Conservation (phyloP, 2,329 filamentous ascomycete species). For the Colletotrichum coccodes region DNA sequence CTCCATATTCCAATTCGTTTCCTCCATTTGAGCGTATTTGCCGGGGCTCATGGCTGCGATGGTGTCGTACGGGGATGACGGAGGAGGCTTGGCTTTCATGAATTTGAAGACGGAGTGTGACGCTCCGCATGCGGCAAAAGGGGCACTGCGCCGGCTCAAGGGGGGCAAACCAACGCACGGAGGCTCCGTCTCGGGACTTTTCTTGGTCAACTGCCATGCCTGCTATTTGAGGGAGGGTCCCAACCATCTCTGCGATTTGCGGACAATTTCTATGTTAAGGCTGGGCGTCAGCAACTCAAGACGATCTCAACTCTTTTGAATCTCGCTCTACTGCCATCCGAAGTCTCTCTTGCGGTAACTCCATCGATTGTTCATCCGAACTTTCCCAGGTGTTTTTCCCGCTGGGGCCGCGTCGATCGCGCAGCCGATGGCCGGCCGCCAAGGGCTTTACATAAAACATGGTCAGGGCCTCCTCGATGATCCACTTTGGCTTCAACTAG, state of each 20-base stretch:
- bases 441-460: background rate
- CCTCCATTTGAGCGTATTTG: background rate
- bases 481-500: slow-evolving; percentile 12
- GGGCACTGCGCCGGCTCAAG: background rate
- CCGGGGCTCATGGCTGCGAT: background rate
- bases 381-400: background rate
- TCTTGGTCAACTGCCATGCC: background rate
- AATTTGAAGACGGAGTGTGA: slow-evolving; percentile 14
- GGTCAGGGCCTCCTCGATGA: background rate
- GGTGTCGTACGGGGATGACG: background rate
- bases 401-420: background rate
- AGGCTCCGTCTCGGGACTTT: background rate
- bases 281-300: background rate
- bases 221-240: background rate
- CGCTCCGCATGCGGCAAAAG: slow-evolving; percentile 21
- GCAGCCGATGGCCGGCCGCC: background rate
- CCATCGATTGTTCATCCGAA: slow-evolving; percentile 7
- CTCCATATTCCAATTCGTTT: slow-evolving; percentile 11
- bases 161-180: background rate
- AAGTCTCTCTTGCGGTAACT: background rate
- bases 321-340: background rate
- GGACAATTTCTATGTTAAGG: background rate
- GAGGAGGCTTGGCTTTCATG: slow-evolving; percentile 6
- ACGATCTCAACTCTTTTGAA: background rate
- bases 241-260: background rate